These are phyloP conservation scores for Diaporthe nobilis DNA, from an alignment of 2,329 filamentous ascomycete genomes.

Conservation along the genomic window DNA sequence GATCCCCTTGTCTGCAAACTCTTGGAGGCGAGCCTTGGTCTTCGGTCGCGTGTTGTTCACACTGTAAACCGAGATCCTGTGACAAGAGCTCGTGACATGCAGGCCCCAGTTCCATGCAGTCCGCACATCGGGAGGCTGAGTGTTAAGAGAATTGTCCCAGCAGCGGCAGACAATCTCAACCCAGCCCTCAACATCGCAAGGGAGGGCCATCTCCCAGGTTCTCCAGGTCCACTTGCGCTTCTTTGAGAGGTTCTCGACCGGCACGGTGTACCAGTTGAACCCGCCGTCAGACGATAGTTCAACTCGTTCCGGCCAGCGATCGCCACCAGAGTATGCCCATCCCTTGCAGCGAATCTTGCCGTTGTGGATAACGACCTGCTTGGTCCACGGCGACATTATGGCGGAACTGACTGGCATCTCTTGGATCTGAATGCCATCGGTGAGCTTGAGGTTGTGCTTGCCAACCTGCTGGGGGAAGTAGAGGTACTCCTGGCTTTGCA, in stretches of 20 bases:
- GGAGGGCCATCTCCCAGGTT: constrained; percentile 3
- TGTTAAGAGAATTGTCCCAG: constrained; percentile 11
- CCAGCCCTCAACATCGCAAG: constrained; percentile 10
- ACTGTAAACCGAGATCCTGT: constrained; percentile 11
- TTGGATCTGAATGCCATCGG: constrained; percentile 11
- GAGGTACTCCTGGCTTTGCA: constrained; percentile 16
- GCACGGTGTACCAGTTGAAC: constrained; percentile 10
- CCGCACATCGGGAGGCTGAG: constrained; percentile 5
- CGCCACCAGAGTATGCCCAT: constrained; percentile 10
- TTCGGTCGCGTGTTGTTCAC: constrained; percentile 19
- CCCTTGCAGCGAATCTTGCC: not conserved
- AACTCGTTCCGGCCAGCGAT: constrained; percentile 7
- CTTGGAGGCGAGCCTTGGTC: constrained; percentile 13
- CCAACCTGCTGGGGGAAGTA: constrained; percentile 19
- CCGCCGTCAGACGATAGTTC: constrained; percentile 15
- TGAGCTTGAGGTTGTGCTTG: not conserved
- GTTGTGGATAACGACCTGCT: constrained; percentile 14
- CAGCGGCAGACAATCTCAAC: constrained; percentile 20
- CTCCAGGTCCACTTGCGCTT: constrained; percentile 18
- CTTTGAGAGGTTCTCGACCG: constrained; percentile 6
- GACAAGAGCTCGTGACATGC: not conserved
- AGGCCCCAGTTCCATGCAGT: constrained; percentile 16
- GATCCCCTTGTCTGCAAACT: constrained; percentile 6
- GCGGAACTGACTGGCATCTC: constrained; percentile 19
- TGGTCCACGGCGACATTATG: constrained; percentile 11